A percentile compares a stretch with the other conserved stretches of the same genome.
These are phyloP conservation scores for Pseudoneurospora amorphoporcata DNA, from an alignment of 495 filamentous ascomycete species.

Conservation along the genomic window DNA sequence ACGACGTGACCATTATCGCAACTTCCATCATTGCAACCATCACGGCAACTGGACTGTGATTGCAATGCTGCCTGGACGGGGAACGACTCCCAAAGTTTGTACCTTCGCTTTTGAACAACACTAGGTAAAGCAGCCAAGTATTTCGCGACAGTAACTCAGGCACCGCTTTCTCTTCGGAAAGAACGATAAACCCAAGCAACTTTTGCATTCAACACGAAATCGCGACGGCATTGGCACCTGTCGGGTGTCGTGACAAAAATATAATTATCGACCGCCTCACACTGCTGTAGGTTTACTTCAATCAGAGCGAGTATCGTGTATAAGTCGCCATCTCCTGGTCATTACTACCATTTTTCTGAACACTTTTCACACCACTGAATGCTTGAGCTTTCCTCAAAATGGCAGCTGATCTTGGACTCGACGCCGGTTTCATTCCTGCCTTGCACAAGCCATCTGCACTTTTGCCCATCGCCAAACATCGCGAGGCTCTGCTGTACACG, in stretches of 20 bases:
- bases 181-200: not conserved
- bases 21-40: not conserved
- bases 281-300: not conserved
- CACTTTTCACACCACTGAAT: not conserved
- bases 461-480: constrained; percentile 69
- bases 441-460: constrained; percentile 68
- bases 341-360: not conserved
- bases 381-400: constrained; percentile 16
- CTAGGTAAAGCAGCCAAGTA: not conserved
- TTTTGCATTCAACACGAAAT: not conserved
- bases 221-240: not conserved
- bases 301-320: not conserved
- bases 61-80: not conserved
- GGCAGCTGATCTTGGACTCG: constrained; percentile 47
- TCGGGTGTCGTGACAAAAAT: not conserved
- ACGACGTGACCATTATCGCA: not conserved
- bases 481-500: constrained; percentile 61
- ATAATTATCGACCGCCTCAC: not conserved
- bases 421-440: constrained; percentile 58
- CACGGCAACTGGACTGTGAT: not conserved
- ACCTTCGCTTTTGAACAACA: not conserved
- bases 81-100: not conserved
- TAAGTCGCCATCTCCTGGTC: not conserved
- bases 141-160: not conserved
- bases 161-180: not conserved